Percentiles rank a stretch among this genome's conserved stretches.
phyloP scores from a whole-genome alignment of 192 early-diverging fungal species.

The Phlyctochytrium bullatum region DNA sequence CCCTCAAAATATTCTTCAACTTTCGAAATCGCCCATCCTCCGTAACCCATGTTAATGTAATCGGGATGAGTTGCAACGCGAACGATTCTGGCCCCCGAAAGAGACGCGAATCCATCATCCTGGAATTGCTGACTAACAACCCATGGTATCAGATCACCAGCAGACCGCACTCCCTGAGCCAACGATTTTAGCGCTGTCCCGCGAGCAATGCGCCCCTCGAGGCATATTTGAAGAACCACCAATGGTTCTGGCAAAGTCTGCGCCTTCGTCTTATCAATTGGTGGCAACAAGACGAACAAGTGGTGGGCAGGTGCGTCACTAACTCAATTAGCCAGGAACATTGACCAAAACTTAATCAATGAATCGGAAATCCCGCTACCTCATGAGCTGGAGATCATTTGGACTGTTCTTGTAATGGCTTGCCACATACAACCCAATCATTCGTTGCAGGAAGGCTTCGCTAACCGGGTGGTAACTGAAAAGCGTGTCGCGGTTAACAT shows the following conservation, averaged over 20 bases:
- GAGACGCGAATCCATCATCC: conserved; percentile 93
- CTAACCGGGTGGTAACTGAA: conserved; percentile 98
- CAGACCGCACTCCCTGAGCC: conserved; percentile 77
- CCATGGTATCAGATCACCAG: conserved; percentile 98
- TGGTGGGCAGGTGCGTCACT: conserved; percentile 96
- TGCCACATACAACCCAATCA: conserved; percentile 96
- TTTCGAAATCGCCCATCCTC: conserved; percentile 78
- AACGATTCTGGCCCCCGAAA: conserved; percentile 94
- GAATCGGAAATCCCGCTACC: conserved; percentile 26
- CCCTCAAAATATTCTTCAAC: conserved; percentile 82
- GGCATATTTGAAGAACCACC: conserved; percentile 84
- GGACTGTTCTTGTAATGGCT: conserved; percentile 99
- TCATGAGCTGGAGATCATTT: conserved; percentile 95
- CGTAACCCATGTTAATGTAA: conserved; percentile 97
- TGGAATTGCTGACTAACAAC: conserved; percentile 88
- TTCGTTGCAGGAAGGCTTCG: conserved; percentile 94
- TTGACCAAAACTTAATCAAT: not conserved
- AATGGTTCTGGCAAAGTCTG: conserved; percentile 86
- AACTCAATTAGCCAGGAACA: not conserved
- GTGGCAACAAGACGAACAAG: conserved; percentile 94
- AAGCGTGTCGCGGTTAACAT: conserved; percentile 95
- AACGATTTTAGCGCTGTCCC: conserved; percentile 80
- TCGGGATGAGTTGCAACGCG: conserved; percentile 98
- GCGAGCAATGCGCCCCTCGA: conserved; percentile 94
- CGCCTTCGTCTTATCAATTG: conserved; percentile 64